Percentiles rank a stretch among this genome's conserved stretches.
phyloP scores from a whole-genome alignment of 805 yeast genomes.

The Metschnikowia shivogae region DNA sequence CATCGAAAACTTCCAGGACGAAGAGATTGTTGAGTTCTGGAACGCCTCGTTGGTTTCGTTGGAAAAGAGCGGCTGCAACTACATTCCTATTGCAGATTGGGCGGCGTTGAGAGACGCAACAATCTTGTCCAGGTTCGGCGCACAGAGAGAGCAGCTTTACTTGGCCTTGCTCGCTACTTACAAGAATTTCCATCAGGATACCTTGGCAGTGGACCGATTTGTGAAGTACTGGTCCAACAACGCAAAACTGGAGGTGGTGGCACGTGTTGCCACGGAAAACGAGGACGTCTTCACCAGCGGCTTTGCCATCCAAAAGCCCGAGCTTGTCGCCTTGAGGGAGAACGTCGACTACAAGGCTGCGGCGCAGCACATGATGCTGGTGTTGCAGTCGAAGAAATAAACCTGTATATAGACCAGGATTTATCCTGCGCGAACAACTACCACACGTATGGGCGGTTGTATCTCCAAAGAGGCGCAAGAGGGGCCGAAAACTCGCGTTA shows the following conservation, averaged over 20 bases:
- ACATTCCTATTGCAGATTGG: conserved; percentile 83
- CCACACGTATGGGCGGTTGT: conserved; percentile 18
- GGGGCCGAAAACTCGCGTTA: neutral
- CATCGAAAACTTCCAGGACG: conserved; percentile 45
- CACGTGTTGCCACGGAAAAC: conserved; percentile 21
- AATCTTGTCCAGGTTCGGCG: conserved; percentile 38
- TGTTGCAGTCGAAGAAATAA: neutral
- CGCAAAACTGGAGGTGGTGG: conserved; percentile 20
- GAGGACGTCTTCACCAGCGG: conserved; percentile 15
- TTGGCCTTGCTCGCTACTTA: conserved; percentile 18
- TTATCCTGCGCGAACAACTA: neutral
- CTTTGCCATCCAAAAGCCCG: conserved; percentile 21
- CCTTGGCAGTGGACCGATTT: conserved; percentile 26
- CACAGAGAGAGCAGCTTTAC: conserved; percentile 34
- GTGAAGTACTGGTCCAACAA: conserved; percentile 30
- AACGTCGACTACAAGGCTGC: conserved; percentile 25
- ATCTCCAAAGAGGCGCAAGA: conserved; percentile 11
- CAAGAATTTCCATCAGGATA: conserved; percentile 40
- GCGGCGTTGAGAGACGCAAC: conserved; percentile 79
- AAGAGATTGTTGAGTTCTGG: conserved; percentile 58
- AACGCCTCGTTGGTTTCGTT: conserved; percentile 42
- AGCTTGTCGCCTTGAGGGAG: conserved; percentile 23
- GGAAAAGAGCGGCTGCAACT: conserved; percentile 52
- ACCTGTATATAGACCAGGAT: neutral
- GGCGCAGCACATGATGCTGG: conserved; percentile 4